Base-by-base conservation (phyloP, 2,329 filamentous ascomycete genomes). In the Nannizziopsis barbatae region DNA sequence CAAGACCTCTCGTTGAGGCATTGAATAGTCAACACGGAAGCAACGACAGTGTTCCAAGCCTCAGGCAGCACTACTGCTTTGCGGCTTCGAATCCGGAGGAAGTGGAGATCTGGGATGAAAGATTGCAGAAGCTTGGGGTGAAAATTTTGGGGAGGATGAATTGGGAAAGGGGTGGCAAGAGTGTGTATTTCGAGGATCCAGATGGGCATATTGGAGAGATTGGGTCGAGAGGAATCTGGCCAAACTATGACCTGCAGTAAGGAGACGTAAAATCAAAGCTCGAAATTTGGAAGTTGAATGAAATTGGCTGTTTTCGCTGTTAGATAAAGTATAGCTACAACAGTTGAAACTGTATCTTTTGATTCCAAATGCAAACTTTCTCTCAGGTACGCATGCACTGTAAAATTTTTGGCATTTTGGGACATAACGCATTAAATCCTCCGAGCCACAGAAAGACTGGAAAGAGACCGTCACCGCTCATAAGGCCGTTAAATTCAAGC, bases 201-300 rank as follows among this genome's bases (percentile, higher is more conserved):
- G 60, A 62, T 49, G 60, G 59, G 6, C 58, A 62, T 55, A 54
- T 62, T 10, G 60, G 60, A 10, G 60, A 62, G 51, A 53, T 62
- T 47, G 60, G 53, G 9, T 60, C 58, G 41, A 55, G 53, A 30
- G 60, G 60, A 9, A 58, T 62, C 36, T 62, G 60, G 60, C 52
- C 50, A 42, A 57, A 62, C 53, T 62, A 59, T 49, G 51, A 36
- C 2, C 12, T 47, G 45, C 14, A 20, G 31, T 32, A 33, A 15
- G 35, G 37, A 7, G 42, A 17, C 7, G 3, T 12, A n/a, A 11
- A 37, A 9, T 38, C 12, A n/a, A 7, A 14, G 5, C 5, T 14
- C 10, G n/a, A 18, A 38, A 10, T 7, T 38, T 38, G n/a, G 35
- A 18, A 7, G 10, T 38, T 4, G 6, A 38, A 6, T 14, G 17